These are phyloP conservation scores for Phytopythium boreale DNA, from an alignment of 352 stramenopile genomes.

Conservation along the genomic window DNA sequence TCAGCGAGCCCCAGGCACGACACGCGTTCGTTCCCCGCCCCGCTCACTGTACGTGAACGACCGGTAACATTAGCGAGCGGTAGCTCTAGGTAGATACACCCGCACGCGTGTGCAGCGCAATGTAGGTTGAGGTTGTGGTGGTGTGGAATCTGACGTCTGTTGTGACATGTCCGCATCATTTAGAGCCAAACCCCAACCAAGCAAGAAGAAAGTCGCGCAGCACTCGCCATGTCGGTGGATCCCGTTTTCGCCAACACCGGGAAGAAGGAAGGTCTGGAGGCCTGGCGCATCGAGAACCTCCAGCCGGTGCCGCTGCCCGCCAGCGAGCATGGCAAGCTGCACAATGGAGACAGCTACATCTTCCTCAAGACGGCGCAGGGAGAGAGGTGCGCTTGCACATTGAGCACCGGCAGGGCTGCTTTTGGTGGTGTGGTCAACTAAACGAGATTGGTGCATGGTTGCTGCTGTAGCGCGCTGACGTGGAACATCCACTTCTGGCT, in stretches of 20 bases:
- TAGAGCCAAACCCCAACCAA: too few relatives aligned
- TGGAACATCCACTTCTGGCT: conserved; percentile 97
- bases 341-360: conserved; percentile 97
- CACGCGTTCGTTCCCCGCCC: too few relatives aligned
- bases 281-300: conserved; percentile 85
- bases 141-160: too few relatives aligned
- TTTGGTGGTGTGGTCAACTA: background rate
- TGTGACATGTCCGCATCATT: too few relatives aligned
- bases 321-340: conserved; percentile 84
- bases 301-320: conserved; percentile 51
- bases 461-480: conserved; percentile 39
- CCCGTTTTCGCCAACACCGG: conserved; percentile 55
- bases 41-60: background rate
- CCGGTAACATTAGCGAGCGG: too few relatives aligned
- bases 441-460: background rate
- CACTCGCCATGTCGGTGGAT: conserved; percentile 46
- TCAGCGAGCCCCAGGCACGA: background rate
- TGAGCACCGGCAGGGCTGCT: too few relatives aligned
- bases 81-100: too few relatives aligned
- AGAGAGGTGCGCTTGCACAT: conserved; percentile 18
- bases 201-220: background rate
- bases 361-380: conserved; percentile 84
- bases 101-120: too few relatives aligned
- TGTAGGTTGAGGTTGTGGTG: background rate
- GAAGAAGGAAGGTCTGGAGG: conserved; percentile 64